Conservation (phyloP, 345 rosid genomes). For the Citrus glauca region DNA sequence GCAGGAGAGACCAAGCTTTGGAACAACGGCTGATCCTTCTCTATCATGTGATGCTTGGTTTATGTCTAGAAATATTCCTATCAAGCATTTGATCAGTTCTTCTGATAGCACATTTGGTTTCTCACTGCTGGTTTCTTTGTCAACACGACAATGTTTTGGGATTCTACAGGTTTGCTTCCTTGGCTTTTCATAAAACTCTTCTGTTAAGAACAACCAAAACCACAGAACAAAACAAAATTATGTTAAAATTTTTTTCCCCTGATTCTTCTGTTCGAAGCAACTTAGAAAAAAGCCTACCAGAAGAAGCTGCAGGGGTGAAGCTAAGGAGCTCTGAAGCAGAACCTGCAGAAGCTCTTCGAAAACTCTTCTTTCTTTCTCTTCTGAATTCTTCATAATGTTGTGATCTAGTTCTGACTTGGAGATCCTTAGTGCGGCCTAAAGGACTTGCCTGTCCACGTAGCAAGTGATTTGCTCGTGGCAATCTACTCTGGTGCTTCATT, state of each 20-base stretch:
- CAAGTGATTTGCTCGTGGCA: slow-evolving; percentile 24
- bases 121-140: slow-evolving; percentile 33
- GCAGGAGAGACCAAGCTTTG: slow-evolving; percentile 52
- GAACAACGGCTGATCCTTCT: slow-evolving; percentile 40
- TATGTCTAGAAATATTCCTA: slow-evolving; percentile 64
- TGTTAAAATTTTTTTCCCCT: neutral
- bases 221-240: neutral
- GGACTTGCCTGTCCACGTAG: slow-evolving; percentile 20
- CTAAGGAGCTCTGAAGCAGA: slow-evolving; percentile 51
- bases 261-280: neutral
- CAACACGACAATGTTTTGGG: slow-evolving; percentile 28
- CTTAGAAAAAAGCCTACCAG: slow-evolving; percentile 32
- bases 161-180: slow-evolving; percentile 40
- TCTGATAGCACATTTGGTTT: slow-evolving; percentile 75
- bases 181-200: slow-evolving; percentile 37
- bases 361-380: slow-evolving; percentile 33
- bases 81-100: slow-evolving; percentile 65
- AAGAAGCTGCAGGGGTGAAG: slow-evolving; percentile 38
- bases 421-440: slow-evolving; percentile 18
- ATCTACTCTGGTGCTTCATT: slow-evolving; percentile 27
- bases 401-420: slow-evolving; percentile 44
- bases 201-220: slow-evolving; percentile 23
- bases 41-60: slow-evolving; percentile 39
- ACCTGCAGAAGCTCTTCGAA: slow-evolving; percentile 61
- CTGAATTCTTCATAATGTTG: slow-evolving; percentile 40